Base-by-base conservation (phyloP, 495 filamentous ascomycete species). In the Penicillium atrosanguineum region DNA sequence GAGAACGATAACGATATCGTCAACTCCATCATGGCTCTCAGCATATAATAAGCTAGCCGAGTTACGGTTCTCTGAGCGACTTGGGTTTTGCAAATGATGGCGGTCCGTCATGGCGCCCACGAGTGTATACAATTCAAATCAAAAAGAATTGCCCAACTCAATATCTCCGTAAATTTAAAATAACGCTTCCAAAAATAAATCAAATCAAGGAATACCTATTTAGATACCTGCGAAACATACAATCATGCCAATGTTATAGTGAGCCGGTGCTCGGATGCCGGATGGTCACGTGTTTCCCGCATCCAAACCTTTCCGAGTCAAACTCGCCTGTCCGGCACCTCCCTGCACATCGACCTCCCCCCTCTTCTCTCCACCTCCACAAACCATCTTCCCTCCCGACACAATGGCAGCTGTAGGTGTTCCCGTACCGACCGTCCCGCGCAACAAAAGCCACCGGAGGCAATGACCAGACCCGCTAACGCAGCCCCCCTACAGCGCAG, bases 1-100 rank as follows among this genome's bases (percentile, higher is more conserved):
- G 91, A 97, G 81, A 97, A 99, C 73, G 91, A 97, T 76, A 96
- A 97, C 65, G 95, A 99, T 73, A 97, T 99, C 78, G 95, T 99
- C 76, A 97, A 97, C 84, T 96, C 93, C 53, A 98, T 98, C 79
- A 98, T 98, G 94, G 91, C 93, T 60, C 81, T 98, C 73, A 96
- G 91, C 79, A 88, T 96, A 88, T 98, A 84, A 81, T 60, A 40
- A 56, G 31, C 31, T 14, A 14, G 31, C 42, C 44, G 29, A 41
- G 39, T 36, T 53, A 37, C 46, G 57, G 57, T 61, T 61, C 50
- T 57, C 52, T 56, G 56, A 61, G 64, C 55, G 65, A 61, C 69
- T 70, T 66, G 66, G 69, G 65, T 63, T 62, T 61, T 52, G 59
- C 61, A 46, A 46, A 64, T 60, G 62, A 20, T 39, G 15, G 37